Conservation (phyloP, 2,329 filamentous ascomycete genomes). For the Chaetothyriales sp. region DNA sequence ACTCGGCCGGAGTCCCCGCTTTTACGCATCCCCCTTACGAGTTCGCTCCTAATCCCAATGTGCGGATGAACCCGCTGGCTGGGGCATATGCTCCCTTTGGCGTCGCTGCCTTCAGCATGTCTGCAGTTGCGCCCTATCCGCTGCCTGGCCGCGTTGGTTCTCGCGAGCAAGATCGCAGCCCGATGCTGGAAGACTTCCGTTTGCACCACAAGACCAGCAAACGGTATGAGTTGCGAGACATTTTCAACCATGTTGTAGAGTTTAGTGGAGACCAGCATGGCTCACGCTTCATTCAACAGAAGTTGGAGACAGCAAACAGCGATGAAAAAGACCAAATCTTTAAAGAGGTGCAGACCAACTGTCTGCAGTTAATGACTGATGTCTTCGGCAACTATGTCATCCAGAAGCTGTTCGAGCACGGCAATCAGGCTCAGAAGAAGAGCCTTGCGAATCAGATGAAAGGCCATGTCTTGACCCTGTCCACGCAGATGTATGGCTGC, state of each 20-base stretch:
- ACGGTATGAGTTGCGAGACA: constrained; percentile 74
- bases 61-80: constrained; percentile 21
- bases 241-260: constrained; percentile 75
- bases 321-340: constrained; percentile 91
- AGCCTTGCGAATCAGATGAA: constrained; percentile 75
- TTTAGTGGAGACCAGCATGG: constrained; percentile 94
- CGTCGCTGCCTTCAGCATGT: constrained; percentile 9
- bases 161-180: constrained; percentile 39
- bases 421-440: constrained; percentile 85
- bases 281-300: constrained; percentile 87
- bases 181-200: constrained; percentile 65
- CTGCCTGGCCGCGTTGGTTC: constrained; percentile 4
- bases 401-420: constrained; percentile 94
- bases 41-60: constrained; percentile 21
- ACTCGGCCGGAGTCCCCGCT: constrained; percentile 1
- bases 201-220: constrained; percentile 56
- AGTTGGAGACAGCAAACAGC: constrained; percentile 81
- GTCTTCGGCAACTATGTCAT: constrained; percentile 98
- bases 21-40: constrained; percentile 13
- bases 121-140: constrained; percentile 2
- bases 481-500: constrained; percentile 81
- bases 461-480: constrained; percentile 64
- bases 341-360: constrained; percentile 69
- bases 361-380: constrained; percentile 81
- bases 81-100: constrained; percentile 25